These are phyloP conservation scores for Pyrenochaeta sp. DNA, from an alignment of 2,329 filamentous ascomycete species.

Conservation along the genomic window DNA sequence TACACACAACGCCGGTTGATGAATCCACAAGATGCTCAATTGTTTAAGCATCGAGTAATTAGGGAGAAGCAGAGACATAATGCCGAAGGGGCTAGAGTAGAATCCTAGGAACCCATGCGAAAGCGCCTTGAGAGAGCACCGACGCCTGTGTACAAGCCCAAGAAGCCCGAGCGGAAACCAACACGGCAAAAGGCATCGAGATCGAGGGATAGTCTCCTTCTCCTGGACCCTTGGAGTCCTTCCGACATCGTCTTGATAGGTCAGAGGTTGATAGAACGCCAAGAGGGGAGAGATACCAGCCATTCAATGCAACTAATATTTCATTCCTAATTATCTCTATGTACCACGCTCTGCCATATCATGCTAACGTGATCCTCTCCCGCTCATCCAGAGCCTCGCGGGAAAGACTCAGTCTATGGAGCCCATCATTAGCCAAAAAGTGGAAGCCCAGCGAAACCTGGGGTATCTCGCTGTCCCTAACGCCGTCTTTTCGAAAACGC, in stretches of 20 bases:
- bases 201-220: not conserved
- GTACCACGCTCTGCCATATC: constrained; percentile 6
- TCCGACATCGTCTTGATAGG: not conserved
- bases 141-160: too few relatives aligned
- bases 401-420: not conserved
- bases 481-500: constrained; percentile 1
- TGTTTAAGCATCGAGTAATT: not conserved
- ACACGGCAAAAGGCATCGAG: not conserved
- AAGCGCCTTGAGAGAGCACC: too few relatives aligned
- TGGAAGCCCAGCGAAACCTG: constrained; percentile 9
- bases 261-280: not conserved
- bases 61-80: not conserved
- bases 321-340: constrained; percentile 15
- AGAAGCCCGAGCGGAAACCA: not conserved
- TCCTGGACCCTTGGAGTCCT: not conserved
- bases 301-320: constrained; percentile 2
- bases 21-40: not conserved
- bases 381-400: constrained; percentile 5
- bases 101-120: too few relatives aligned
- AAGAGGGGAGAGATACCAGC: not conserved
- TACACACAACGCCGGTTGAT: not conserved
- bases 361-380: constrained; percentile 1
- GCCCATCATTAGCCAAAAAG: constrained; percentile 5
- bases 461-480: constrained; percentile 10
- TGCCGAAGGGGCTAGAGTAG: not conserved